Evolutionary conservation across 305 asterid species (phyloP), one percentile per base, ranked within the genome.

Genomic region (Fraxinus velutina): DNA sequence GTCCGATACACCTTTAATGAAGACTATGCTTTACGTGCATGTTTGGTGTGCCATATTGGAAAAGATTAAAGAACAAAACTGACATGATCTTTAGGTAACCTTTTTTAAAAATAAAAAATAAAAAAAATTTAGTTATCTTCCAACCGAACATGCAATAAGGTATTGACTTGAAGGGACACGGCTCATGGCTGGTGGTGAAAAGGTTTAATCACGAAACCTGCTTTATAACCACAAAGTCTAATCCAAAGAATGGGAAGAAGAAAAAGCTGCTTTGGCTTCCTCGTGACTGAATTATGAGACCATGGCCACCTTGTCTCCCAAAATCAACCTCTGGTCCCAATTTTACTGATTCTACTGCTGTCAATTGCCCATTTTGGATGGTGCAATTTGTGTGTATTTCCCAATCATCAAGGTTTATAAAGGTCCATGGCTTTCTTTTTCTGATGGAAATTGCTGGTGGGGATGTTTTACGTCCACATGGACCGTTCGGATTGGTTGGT

Each of bases 221-320:
- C 87, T 88, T 88, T 88, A 87, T 79, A 87, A 84, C 89, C 86
- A 83, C 75, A 87, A 82, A 83, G 88, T 75, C 77, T 36, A 79
- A 73, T 60, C 29, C 70, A 73, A 55, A 15, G 77, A 75, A 21
- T 34, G 78, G 17, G 36, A 47, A n/a, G 73, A 75, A 68, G 71
- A 84, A 22, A 57, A 68, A 83, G 74, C 44, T 72, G 79, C 86
- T 85, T 87, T 86, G 86, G 84, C 83, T 22, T 75, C 89, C 85
- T 88, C 81, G 92, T 88, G 97, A 83, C 37, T 85, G 87, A 83
- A 91, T 91, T 75, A 91, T 90, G 84, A 92, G 75, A 70, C 62
- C 77, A 55, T 82, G 85, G 83, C 89, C 91, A 83, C 91, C 84
- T 86, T 91, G 93, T 92, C 95, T 83, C 89, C 84, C 47, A 8